Evolutionary conservation across 805 yeast genomes (phyloP), one percentile per base, ranked within the genome.

Genomic region (Wickerhamiella kurtzmanii): DNA sequence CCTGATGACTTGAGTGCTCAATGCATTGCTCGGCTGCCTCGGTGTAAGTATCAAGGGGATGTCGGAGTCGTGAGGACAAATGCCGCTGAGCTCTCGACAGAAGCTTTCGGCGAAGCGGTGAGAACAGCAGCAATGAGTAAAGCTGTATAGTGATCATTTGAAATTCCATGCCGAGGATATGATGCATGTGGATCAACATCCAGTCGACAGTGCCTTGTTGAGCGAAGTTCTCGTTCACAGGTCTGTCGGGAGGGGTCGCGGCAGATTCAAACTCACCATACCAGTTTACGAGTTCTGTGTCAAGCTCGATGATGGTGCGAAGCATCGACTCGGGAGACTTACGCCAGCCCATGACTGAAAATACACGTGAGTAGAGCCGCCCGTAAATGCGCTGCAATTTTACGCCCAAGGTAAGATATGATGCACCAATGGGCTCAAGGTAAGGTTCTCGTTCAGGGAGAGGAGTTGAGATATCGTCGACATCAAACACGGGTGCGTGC

Each of bases 401-500:
- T 8, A 21, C 25, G 5, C 22, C 25, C 11, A 38, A 11, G n/a
- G 41, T 5, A 38, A 19, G 25, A 38, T 25, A 25, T 11, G 32
- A 25, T 11, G 11, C 32, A 11, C 32, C 11, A 6, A 6, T 11
- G 32, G 6, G 6, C 6, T 25, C 32, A 11, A 25, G 32, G 32
- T 11, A 25, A 6, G 11, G 11, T 11, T 25, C 11, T 6, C 32
- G 6, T 25, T 19, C 22, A 4, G 41, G 41, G 6, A 38, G 16
- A 5, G 41, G 22, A 4, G 25, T 38, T 8, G 41, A 38, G 6
- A 38, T 38, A 15, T 38, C 41, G 16, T 38, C 41, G n/a, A 15
- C 41, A n/a, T 13, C 20, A 20, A 38, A 38, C n/a, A 15, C 18
- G 6, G 41, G 41, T 8, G 41, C 41, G n/a, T 38, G 41, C 18